phyloP scores from a whole-genome alignment of 306 rosid species.

The Cicer judaicum region DNA sequence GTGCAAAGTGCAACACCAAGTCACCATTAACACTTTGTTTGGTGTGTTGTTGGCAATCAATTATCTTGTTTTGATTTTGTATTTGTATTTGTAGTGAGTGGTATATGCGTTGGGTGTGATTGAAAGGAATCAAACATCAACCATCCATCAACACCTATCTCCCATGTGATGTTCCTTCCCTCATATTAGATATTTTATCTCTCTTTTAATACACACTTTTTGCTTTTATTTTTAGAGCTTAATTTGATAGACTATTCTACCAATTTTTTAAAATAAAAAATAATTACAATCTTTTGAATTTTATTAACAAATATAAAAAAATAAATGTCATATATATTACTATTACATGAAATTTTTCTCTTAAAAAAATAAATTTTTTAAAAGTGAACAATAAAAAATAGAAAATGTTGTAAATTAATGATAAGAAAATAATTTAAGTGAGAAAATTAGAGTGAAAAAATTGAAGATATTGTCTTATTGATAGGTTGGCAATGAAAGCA shows the following conservation, averaged over 20 bases:
- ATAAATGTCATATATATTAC: no score
- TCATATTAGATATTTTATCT: slow-evolving; percentile 18
- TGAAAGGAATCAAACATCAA: slow-evolving; percentile 52
- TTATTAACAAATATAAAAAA: no score
- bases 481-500: slow-evolving; percentile 2
- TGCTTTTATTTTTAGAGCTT: background rate
- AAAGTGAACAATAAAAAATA: background rate
- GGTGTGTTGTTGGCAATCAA: slow-evolving; percentile 24
- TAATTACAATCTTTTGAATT: no score
- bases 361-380: no score
- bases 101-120: slow-evolving; percentile 39
- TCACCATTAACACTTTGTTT: slow-evolving; percentile 1
- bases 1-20: slow-evolving; percentile 26
- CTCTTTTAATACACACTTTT: slow-evolving; percentile 24
- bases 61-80: background rate
- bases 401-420: background rate
- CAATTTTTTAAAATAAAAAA: no score
- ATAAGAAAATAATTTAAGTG: background rate
- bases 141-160: slow-evolving; percentile 42
- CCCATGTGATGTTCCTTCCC: slow-evolving; percentile 48
- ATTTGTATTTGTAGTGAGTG: slow-evolving; percentile 7
- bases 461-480: background rate
- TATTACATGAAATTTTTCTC: no score
- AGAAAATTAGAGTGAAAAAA: background rate
- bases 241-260: no score